These are phyloP conservation scores for Gracilaria domingensis DNA, from an alignment of 23 red algal species.

Conservation along the genomic window DNA sequence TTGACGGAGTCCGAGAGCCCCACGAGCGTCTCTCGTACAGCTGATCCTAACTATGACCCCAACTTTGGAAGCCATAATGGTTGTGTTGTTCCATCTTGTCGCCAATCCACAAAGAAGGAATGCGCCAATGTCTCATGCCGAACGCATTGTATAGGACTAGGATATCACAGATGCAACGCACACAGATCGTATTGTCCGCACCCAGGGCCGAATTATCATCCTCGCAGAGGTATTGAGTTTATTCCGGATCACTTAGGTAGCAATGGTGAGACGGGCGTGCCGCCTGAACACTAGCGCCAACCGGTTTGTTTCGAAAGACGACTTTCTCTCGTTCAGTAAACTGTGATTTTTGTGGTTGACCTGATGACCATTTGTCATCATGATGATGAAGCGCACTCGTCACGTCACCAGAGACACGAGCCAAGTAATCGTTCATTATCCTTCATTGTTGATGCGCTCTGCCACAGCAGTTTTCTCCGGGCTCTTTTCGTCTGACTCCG, in stretches of 20 bases:
- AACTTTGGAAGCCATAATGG: conserved; percentile 44
- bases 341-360: too few relatives aligned
- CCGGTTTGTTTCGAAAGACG: too few relatives aligned
- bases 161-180: conserved; percentile 5
- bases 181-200: neutral
- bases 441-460: too few relatives aligned
- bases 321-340: too few relatives aligned
- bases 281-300: too few relatives aligned
- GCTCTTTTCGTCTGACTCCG: too few relatives aligned
- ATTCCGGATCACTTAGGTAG: neutral
- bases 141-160: conserved; percentile 34
- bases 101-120: conserved; percentile 30
- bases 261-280: too few relatives aligned
- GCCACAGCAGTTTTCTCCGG: too few relatives aligned
- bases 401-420: too few relatives aligned
- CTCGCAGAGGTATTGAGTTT: neutral
- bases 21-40: conserved; percentile 6
- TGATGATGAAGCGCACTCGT: too few relatives aligned
- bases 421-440: too few relatives aligned
- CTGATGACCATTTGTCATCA: too few relatives aligned
- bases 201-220: neutral
- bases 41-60: conserved; percentile 18
- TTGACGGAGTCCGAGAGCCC: conserved; percentile 18
- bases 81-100: conserved; percentile 34
- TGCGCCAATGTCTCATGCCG: conserved; percentile 33